Evolutionary conservation across 768 basidiomycete genomes (phyloP), one percentile per base, ranked within the genome.

Genomic region (Pulveroboletus ravenelii): DNA sequence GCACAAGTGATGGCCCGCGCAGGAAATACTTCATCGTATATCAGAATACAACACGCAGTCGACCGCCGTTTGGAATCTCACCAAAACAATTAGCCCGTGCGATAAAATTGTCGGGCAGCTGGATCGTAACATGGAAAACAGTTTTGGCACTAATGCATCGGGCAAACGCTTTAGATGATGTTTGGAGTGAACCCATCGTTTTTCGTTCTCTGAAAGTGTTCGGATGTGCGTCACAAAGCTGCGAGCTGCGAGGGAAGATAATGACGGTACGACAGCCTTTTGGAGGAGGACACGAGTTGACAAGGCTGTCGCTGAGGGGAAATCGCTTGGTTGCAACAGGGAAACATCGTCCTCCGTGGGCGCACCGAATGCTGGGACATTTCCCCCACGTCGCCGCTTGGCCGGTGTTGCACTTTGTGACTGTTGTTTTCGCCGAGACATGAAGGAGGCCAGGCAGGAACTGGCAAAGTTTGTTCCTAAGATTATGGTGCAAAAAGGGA

Each of bases 51-150:
- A 44, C n/a, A 41, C 14, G 25, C 17, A 2, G 29, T 17, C 12
- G 2, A 39, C 25, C 3, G 27, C 18, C 40, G 13, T 13, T 27
- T 15, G 23, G 12, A 12, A 29, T 52, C 76, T 50, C 55, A 84
- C 84, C 54, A 80, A 71, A 34, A 72, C 70, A 32, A 87, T 82
- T 14, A 85, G 67, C 15, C 75, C 77, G 51, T 80, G 75, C 8
- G 68, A 73, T 37, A 87, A 70, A 48, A 78, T 65, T 2, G 71
- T 73, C 12, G 85, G 81, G 61, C 75, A 78, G 13, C 72, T 62
- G 5, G 70, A 61, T 47, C 71, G 73, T 41, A 87, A 64, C 62
- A 78, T 74, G 13, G 73, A 62, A 54, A 84, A 82, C 10, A 86
- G 47, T 50, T 65, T 75, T 27, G 78, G 74, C 14, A 78, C 65